A percentile compares a stretch with the other conserved stretches of the same genome.
Evolutionary conservation across 495 filamentous ascomycete genomes (phyloP).

Genomic region (Stereocaulon alpinum): DNA sequence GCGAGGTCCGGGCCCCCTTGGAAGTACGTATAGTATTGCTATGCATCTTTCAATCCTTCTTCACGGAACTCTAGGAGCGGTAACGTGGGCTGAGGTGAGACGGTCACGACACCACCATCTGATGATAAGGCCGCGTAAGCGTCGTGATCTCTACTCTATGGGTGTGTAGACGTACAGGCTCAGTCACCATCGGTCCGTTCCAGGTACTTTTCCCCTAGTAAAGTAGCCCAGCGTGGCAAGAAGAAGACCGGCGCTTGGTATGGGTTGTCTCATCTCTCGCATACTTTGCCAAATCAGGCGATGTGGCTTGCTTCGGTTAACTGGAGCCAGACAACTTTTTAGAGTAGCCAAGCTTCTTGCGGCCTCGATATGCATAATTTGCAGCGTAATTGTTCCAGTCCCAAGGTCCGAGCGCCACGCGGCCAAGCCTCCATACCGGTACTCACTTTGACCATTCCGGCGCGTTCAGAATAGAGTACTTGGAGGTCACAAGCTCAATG

Average conservation of each 20-base stretch:
- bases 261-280: not conserved
- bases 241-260: not conserved
- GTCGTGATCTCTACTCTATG: not conserved
- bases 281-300: not conserved
- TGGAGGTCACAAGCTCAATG: too few species aligned
- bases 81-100: not conserved
- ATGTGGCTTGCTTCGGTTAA: not conserved
- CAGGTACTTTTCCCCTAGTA: not conserved
- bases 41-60: conserved; percentile 6
- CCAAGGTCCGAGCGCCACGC: not conserved
- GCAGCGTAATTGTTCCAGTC: not conserved
- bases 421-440: not conserved
- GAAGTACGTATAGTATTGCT: not conserved
- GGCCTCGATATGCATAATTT: conserved; percentile 6
- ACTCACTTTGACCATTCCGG: not conserved
- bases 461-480: too few species aligned
- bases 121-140: conserved; percentile 8
- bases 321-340: not conserved
- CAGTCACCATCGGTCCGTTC: not conserved
- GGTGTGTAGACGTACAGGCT: not conserved
- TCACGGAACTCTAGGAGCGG: not conserved
- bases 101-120: not conserved
- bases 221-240: not conserved
- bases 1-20: not conserved
- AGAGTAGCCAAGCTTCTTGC: conserved; percentile 4